Percentiles rank a stretch among this genome's conserved stretches.
Conservation (phyloP, 768 basidiomycete genomes). For the Fistulinella prunicolor region DNA sequence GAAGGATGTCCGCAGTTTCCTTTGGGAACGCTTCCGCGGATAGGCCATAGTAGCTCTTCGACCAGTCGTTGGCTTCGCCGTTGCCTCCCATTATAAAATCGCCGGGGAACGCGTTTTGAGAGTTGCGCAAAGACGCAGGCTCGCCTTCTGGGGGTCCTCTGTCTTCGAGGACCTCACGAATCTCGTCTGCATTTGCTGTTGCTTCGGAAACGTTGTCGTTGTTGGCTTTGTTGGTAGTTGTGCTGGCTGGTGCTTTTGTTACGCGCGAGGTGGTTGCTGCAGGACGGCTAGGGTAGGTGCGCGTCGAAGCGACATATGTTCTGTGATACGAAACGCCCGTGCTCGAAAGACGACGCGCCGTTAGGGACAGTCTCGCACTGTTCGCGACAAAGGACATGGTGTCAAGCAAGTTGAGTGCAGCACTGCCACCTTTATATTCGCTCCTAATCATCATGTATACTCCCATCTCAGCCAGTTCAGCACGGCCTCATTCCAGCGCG, state of each 20-base stretch:
- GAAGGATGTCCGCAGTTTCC: constrained; percentile 67
- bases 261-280: constrained; percentile 19
- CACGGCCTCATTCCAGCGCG: constrained; percentile 22
- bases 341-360: constrained; percentile 7
- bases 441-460: too few relatives aligned
- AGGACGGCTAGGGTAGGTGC: constrained; percentile 25
- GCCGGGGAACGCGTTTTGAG: constrained; percentile 28
- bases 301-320: constrained; percentile 24
- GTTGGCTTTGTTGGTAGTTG: constrained; percentile 24
- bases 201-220: constrained; percentile 18
- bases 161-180: constrained; percentile 12
- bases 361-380: constrained; percentile 7
- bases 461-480: constrained; percentile 1
- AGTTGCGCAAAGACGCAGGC: constrained; percentile 8
- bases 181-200: constrained; percentile 18
- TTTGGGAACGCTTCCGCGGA: constrained; percentile 72
- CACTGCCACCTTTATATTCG: constrained; percentile 6
- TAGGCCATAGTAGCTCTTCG: constrained; percentile 80
- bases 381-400: constrained; percentile 20
- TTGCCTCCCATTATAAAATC: constrained; percentile 25
- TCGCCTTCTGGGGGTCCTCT: constrained; percentile 16
- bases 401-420: not conserved
- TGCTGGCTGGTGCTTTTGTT: constrained; percentile 32
- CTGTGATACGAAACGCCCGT: not conserved
- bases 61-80: constrained; percentile 67